These are phyloP conservation scores for Basidiobolus heterosporus DNA, from an alignment of 371 early-diverging fungal species.

Conservation along the genomic window DNA sequence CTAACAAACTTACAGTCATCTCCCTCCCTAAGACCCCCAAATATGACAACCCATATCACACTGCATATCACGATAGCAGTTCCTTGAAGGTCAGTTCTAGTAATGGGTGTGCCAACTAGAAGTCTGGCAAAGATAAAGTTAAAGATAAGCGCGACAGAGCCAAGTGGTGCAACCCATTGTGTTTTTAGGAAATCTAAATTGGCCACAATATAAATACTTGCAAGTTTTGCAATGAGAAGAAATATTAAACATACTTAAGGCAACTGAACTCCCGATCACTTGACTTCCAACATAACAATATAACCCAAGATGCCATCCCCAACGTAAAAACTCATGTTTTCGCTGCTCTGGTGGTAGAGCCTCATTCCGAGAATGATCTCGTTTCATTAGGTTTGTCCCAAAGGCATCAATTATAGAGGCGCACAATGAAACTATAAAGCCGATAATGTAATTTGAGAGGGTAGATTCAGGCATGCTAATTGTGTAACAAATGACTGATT, in stretches of 20 bases:
- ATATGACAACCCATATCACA: constrained; percentile 46
- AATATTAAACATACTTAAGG: constrained; percentile 5
- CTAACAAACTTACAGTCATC: constrained; percentile 24
- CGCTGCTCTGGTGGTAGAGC: constrained; percentile 15
- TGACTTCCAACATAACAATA: constrained; percentile 45
- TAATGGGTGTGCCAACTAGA: constrained; percentile 45
- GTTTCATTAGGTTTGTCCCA: constrained; percentile 42
- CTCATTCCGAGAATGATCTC: constrained; percentile 47
- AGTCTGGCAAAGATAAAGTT: constrained; percentile 54
- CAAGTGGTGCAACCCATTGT: constrained; percentile 58
- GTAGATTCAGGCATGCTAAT: no score
- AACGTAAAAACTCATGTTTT: constrained; percentile 42
- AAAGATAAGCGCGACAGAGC: constrained; percentile 49
- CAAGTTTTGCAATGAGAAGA: neutral
- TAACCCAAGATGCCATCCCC: constrained; percentile 48
- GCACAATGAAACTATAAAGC: constrained; percentile 38
- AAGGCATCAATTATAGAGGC: constrained; percentile 52
- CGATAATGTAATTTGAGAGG: constrained; percentile 16
- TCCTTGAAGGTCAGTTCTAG: constrained; percentile 39
- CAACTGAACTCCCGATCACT: constrained; percentile 45
- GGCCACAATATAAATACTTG: constrained; percentile 9
- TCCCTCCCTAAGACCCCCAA: constrained; percentile 23
- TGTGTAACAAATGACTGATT: no score
- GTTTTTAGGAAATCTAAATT: constrained; percentile 33
- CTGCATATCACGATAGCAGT: constrained; percentile 44